Percentiles rank a stretch among this genome's conserved stretches.
Conservation (phyloP, 78 protist genomes). For the Dictyostelium brefeldianum region DNA sequence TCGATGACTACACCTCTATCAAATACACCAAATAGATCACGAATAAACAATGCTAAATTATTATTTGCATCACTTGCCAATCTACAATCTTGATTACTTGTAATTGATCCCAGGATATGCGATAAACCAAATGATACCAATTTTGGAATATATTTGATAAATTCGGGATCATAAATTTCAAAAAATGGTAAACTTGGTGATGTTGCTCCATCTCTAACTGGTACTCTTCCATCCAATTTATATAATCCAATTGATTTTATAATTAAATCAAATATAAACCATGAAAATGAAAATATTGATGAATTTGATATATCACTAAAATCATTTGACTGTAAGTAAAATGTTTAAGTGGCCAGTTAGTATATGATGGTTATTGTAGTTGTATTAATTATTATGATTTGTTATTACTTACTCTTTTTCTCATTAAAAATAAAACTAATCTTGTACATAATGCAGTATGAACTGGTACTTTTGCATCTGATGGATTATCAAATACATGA, state of each 20-base stretch:
- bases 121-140: constrained; percentile 40
- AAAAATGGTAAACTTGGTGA: background rate
- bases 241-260: constrained; percentile 36
- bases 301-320: constrained; percentile 11
- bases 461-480: constrained; percentile 39
- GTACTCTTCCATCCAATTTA: constrained; percentile 11
- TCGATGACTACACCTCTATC: constrained; percentile 45
- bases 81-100: background rate
- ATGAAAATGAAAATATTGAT: constrained; percentile 57
- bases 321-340: background rate
- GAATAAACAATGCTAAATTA: constrained; percentile 44
- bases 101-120: background rate
- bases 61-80: constrained; percentile 70
- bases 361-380: background rate
- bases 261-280: constrained; percentile 70
- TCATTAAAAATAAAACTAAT: constrained; percentile 58
- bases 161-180: constrained; percentile 25
- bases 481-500: constrained; percentile 51
- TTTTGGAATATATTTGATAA: constrained; percentile 57
- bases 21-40: constrained; percentile 59
- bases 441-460: constrained; percentile 59
- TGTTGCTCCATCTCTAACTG: constrained; percentile 12
- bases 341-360: no score
- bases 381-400: background rate
- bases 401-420: constrained; percentile 22